These are phyloP conservation scores for Microbotryum silenes-acaulis DNA, from an alignment of 1,284 basidiomycete species.

Conservation along the genomic window DNA sequence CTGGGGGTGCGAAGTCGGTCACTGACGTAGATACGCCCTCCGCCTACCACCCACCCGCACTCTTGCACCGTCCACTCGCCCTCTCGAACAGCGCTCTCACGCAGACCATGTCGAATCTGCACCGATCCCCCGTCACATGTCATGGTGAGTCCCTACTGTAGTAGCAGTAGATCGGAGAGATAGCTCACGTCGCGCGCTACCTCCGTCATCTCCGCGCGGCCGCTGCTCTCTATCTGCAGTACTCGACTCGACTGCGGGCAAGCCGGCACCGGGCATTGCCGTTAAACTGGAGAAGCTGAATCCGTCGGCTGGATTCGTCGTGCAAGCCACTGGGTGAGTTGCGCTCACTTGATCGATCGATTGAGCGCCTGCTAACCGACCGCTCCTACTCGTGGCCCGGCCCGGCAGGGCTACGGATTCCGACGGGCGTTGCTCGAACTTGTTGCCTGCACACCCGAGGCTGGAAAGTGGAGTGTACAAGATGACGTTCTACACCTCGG, in stretches of 20 bases:
- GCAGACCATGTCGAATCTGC: no score
- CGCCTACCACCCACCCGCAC: no score
- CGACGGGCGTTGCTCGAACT: slow-evolving; percentile 35
- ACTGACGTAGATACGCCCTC: no score
- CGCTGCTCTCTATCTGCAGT: slow-evolving; percentile 21
- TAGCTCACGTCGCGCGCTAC: no score
- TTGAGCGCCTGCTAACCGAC: background rate
- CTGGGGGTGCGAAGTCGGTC: no score
- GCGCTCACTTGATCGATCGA: no score
- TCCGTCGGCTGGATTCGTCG: slow-evolving; percentile 32
- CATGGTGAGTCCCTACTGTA: slow-evolving; percentile 31
- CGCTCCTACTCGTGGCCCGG: background rate
- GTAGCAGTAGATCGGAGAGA: no score
- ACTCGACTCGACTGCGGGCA: slow-evolving; percentile 38
- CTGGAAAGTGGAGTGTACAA: slow-evolving; percentile 37
- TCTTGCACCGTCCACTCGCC: no score
- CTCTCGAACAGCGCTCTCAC: no score
- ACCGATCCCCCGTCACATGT: slow-evolving; percentile 37
- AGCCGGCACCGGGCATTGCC: slow-evolving; percentile 36
- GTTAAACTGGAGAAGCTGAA: slow-evolving; percentile 36
- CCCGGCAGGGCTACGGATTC: slow-evolving; percentile 32
- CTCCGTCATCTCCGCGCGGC: background rate
- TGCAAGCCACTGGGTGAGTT: slow-evolving; percentile 32
- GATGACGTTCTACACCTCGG: slow-evolving; percentile 37
- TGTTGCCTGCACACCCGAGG: slow-evolving; percentile 24